Evolutionary conservation across 2,329 filamentous ascomycete species (phyloP), one percentile per base, ranked within the genome.

Genomic region (Emergomyces orientalis): DNA sequence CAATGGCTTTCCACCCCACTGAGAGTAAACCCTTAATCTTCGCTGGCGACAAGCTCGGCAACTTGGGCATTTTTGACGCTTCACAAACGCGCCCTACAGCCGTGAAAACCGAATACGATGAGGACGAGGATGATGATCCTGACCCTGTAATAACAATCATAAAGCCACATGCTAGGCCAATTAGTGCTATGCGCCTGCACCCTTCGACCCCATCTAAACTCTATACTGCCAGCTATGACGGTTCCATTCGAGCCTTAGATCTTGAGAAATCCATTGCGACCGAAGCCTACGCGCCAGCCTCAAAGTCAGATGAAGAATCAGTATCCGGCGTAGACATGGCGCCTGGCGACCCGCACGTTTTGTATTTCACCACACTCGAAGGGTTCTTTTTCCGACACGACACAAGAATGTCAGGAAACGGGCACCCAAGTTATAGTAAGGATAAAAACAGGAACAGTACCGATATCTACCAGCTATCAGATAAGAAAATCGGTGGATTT

Each of bases 401-500:
- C 70, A 81, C 88, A 62, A 86, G 93, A 8, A 81, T 83, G 0
- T 77, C 80, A 13, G 52, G 59, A 37, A 60, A 45, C 25, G 41
- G 51, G 8, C 52, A 61, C 25, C 17, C 61, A 3, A 54, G 51
- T 49, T 3, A 56, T 30, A n/a, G 34, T 17, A 55, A n/a, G 30
- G 11, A 22, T 22, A 37, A 4, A 4, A 75, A 77, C 0, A 74
- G 81, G 0, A 76, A 77, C 7, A 80, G 85, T 2, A 81, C 83
- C 0, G 84, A 91, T 19, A 78, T 89, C 1, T 95, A 90, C 83
- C 81, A 85, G 9, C 79, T 97, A 0, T 89, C 87, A 0, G 91
- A 95, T 61, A 92, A 96, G 74, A 99, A 99, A 72, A 97, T 99
- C 61, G 94, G 94, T 22, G 94, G 94, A 0, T 97, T 97, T 75